A percentile compares a stretch with the other conserved stretches of the same genome.
Conservation (phyloP, 257 asterid genomes). For the Gynochthodes officinalis region DNA sequence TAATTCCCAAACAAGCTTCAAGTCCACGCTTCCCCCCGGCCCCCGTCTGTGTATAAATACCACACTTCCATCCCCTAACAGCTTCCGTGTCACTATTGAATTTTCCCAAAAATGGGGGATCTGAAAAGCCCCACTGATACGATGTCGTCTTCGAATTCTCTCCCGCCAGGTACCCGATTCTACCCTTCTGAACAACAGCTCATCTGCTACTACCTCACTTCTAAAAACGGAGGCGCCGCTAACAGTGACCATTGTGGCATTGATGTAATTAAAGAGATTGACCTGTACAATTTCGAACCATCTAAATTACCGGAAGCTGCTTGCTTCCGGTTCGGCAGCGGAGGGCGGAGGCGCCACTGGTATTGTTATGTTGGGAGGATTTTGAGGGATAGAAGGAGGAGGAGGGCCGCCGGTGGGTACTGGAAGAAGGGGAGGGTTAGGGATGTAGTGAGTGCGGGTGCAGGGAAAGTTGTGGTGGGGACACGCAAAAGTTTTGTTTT, state of each 20-base stretch:
- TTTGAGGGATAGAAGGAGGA: conserved; percentile 18
- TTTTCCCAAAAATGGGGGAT: conserved; percentile 27
- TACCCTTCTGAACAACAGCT: conserved; percentile 42
- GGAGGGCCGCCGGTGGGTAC: conserved; percentile 35
- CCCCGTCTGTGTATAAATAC: conserved; percentile 9
- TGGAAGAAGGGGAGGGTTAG: conserved; percentile 31
- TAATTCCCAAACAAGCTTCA: conserved; percentile 15
- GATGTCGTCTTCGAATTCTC: conserved; percentile 11
- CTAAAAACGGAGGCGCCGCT: conserved; percentile 24
- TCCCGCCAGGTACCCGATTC: conserved; percentile 37
- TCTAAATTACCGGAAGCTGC: conserved; percentile 29
- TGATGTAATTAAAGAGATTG: conserved; percentile 34
- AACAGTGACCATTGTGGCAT: conserved; percentile 3
- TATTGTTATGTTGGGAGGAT: conserved; percentile 31
- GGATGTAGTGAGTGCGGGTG: conserved; percentile 30
- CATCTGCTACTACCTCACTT: conserved; percentile 31
- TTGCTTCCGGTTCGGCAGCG: conserved; percentile 36
- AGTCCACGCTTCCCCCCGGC: conserved; percentile 12
- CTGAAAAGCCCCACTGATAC: not conserved
- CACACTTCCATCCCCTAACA: not conserved
- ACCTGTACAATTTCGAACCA: conserved; percentile 36
- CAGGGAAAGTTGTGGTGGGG: conserved; percentile 34
- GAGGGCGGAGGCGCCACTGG: conserved; percentile 38
- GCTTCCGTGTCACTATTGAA: not conserved
- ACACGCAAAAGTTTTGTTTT: conserved; percentile 35